These are phyloP conservation scores for Nasturtium officinale DNA, from an alignment of 345 rosid genomes.

Conservation along the genomic window DNA sequence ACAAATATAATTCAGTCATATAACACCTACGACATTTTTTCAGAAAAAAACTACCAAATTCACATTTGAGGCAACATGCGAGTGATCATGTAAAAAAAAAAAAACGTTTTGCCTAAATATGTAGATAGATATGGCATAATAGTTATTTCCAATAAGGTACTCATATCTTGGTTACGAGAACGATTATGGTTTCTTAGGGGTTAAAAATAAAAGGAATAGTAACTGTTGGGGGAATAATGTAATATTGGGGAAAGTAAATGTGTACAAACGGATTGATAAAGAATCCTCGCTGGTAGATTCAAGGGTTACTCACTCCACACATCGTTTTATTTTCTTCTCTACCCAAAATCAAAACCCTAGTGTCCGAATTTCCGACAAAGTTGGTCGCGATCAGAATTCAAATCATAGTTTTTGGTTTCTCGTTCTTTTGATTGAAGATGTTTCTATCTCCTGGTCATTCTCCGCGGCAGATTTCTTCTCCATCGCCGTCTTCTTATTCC, in stretches of 20 bases:
- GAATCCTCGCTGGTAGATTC: neutral
- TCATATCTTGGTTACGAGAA: neutral
- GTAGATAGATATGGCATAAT: neutral
- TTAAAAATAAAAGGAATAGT: neutral
- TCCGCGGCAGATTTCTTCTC: constrained; percentile 77
- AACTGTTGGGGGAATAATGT: neutral
- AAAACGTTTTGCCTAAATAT: neutral
- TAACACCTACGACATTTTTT: too few relatives aligned
- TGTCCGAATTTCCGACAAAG: neutral
- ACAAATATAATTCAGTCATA: too few relatives aligned
- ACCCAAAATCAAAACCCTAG: constrained; percentile 34
- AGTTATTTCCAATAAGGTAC: neutral
- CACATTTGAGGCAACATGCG: neutral
- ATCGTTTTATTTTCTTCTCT: neutral
- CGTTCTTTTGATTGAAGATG: constrained; percentile 45
- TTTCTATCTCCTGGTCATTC: constrained; percentile 80
- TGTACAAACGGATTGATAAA: constrained; percentile 28
- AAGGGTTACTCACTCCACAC: too few relatives aligned
- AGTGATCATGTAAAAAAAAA: neutral
- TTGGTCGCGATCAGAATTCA: constrained; percentile 12
- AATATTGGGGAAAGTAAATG: constrained; percentile 22
- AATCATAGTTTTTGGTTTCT: neutral
- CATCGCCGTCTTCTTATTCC: constrained; percentile 54
- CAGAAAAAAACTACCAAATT: neutral
- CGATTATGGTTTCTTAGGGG: neutral